Evolutionary conservation across 2,329 filamentous ascomycete genomes (phyloP), one percentile per base, ranked within the genome.

Genomic region (Cytospora leucostoma): DNA sequence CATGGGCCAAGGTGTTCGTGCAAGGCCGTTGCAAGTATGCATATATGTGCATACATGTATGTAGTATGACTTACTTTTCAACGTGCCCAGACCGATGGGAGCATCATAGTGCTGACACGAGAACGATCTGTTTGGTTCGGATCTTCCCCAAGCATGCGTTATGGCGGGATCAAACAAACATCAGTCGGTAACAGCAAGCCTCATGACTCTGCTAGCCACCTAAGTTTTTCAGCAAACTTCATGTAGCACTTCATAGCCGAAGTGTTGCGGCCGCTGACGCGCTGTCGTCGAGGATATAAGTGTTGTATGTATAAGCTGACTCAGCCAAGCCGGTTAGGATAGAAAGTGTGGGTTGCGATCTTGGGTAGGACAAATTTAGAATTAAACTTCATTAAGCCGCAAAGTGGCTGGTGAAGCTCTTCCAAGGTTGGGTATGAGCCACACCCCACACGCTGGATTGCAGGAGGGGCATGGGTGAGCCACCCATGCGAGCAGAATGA

Each of bases 351-450:
- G 58, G 37, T 38, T 40, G 13, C 21, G 47, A 60, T 32, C n/a
- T 60, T 34, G 51, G 15, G 17, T 3, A 4, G 13, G 32, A 50
- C 58, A 61, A 55, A 55, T 54, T 54, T 61, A 61, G 58, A 61
- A 61, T 61, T 61, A 61, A 55, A 52, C 58, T 55, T 47, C 50
- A 37, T 34, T 33, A 50, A 61, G 58, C 58, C 58, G 54, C 58
- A 50, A 27, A 37, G 58, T 52, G 58, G 58, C 58, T 61, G 51
- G 58, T 61, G 51, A 19, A 12, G 34, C 19, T 27, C 8, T 44
- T n/a, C 44, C 13, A 37, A 49, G 51, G 21, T 53, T 33, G 32
- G 32, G 27, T 15, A 35, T n/a, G 2, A 35, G 51, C 49, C 19
- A 21, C 21, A 12, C 19, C 49, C 19, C 49, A 51, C n/a, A 12